Base-by-base conservation (phyloP, 2,329 filamentous ascomycete genomes). In the Aspergillus ibericus region DNA sequence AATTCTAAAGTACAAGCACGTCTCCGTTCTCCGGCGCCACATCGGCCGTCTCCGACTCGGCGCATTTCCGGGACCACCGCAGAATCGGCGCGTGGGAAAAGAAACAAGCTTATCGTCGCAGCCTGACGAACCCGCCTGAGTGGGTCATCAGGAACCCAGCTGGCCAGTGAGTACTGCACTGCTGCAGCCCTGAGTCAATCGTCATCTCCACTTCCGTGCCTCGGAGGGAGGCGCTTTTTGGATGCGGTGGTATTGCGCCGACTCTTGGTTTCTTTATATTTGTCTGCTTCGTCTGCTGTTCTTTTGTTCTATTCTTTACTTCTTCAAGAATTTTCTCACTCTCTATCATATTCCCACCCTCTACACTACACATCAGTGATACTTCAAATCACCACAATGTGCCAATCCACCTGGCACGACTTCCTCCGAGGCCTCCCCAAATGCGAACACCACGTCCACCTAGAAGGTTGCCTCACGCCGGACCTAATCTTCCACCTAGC, bases 361-460 rank as follows among this genome's bases (percentile, higher is more conserved):
- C n/a, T 36, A 20, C 29, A 4, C n/a, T n/a, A n/a, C n/a, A n/a
- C n/a, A n/a, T n/a, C n/a, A n/a, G n/a, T n/a, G n/a, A n/a, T n/a
- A n/a, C n/a, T n/a, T n/a, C n/a, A 25, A 47, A 4, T 20, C 47
- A 54, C 6, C 47, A 63, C 35, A 9, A 88, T 87, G 84, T 88
- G 85, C 73, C 77, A 83, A 67, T 76, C 78, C 35, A 66, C 76
- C 13, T 74, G 85, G 53, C 85, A 87, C 75, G 72, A 79, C 42
- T 86, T 91, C 71, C 81, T 92, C 36, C 75, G 78, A 53, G 81
- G 82, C 32, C 82, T 93, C 29, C 90, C 90, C 63, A 93, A 93
- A 79, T 90, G 88, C 76, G 90, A 93, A 73, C 90, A 92, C 70
- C 90, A 93, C 75, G 83, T 93, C 55, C 90, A 93, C 71, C 81